These are phyloP conservation scores for Helicocarpus griseus DNA, from an alignment of 2,329 filamentous ascomycete species.

Conservation along the genomic window DNA sequence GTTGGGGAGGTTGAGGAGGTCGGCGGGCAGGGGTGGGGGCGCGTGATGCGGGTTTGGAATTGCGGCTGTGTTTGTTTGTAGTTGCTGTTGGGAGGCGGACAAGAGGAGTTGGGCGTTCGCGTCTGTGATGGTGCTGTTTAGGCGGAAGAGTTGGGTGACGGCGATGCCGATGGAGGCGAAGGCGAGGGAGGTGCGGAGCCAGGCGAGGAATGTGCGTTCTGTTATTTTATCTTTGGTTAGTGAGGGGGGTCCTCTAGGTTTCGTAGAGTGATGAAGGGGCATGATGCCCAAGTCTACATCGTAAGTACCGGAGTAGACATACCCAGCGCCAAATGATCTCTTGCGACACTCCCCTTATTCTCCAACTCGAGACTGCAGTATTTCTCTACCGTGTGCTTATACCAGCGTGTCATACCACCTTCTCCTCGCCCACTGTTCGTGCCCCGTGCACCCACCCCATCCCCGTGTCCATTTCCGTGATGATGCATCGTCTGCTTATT, in stretches of 20 bases:
- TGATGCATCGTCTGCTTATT: neutral
- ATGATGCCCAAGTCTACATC: neutral
- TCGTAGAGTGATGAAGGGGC: conserved; percentile 2
- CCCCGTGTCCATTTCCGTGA: neutral
- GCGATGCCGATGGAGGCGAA: conserved; percentile 59
- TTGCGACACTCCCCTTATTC: conserved; percentile 56
- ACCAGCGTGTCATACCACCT: conserved; percentile 27
- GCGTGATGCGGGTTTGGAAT: conserved; percentile 15
- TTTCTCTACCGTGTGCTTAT: conserved; percentile 43
- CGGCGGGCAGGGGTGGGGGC: neutral
- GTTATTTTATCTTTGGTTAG: conserved; percentile 2
- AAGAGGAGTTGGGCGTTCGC: conserved; percentile 9
- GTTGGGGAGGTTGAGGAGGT: conserved; percentile 1
- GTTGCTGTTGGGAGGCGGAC: conserved; percentile 5
- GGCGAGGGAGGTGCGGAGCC: conserved; percentile 56
- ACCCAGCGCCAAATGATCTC: conserved; percentile 57
- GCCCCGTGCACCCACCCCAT: neutral
- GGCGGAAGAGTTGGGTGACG: conserved; percentile 56
- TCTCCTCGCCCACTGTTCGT: neutral
- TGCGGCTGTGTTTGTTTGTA: conserved; percentile 11
- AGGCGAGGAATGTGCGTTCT: conserved; percentile 61
- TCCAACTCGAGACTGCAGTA: conserved; percentile 55
- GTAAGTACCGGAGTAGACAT: conserved; percentile 15
- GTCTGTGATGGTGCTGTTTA: conserved; percentile 43
- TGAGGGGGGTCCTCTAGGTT: neutral